Percentiles rank a stretch among this genome's conserved stretches.
These are phyloP conservation scores for Aspergillus flavus DNA, from an alignment of 2,329 filamentous ascomycete species.

Conservation along the genomic window DNA sequence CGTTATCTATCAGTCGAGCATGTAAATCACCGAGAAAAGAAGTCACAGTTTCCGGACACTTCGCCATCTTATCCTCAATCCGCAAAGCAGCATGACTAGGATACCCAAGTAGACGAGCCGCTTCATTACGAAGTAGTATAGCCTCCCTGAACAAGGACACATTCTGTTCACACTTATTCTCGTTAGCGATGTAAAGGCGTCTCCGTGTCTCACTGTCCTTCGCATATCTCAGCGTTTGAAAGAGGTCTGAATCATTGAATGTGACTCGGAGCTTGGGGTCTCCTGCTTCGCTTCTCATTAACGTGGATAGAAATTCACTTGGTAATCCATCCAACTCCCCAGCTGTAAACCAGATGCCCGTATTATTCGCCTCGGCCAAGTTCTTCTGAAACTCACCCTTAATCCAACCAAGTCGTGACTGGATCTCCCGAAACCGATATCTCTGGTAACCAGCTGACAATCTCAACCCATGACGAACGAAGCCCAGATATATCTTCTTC, in stretches of 20 bases:
- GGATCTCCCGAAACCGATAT: neutral
- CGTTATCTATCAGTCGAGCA: neutral
- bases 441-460: neutral
- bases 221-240: neutral
- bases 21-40: neutral
- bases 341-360: neutral
- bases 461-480: neutral
- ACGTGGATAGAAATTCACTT: neutral
- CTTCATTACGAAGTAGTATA: neutral
- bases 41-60: neutral
- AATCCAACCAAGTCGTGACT: neutral
- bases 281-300: fast-evolving
- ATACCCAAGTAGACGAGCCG: neutral
- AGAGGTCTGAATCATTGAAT: neutral
- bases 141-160: neutral
- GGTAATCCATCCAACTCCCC: neutral
- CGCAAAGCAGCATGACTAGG: neutral
- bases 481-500: neutral
- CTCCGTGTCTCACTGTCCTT: neutral
- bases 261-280: neutral
- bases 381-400: neutral
- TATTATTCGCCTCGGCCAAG: neutral
- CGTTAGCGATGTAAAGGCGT: neutral
- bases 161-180: neutral
- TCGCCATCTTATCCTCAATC: neutral